Percentiles rank a stretch among this genome's conserved stretches.
These are phyloP conservation scores for Colletotrichum kahawae DNA, from an alignment of 2,329 filamentous ascomycete genomes.

Conservation along the genomic window DNA sequence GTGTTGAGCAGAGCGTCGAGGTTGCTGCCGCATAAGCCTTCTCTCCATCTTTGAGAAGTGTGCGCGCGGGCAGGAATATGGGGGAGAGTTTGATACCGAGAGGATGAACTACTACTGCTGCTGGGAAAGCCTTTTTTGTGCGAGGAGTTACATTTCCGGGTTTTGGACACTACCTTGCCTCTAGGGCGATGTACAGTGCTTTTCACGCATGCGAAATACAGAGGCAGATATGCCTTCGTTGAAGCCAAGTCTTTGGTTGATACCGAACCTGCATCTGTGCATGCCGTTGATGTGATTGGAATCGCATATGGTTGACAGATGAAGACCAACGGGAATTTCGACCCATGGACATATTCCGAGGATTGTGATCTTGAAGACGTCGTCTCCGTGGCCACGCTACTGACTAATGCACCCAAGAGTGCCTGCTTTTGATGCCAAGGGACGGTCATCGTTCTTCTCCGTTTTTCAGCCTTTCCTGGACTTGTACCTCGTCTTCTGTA, in stretches of 20 bases:
- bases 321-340: not conserved
- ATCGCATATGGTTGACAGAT: not conserved
- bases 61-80: not conserved
- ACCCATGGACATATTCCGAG: not conserved
- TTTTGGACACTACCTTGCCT: not conserved
- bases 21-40: constrained; percentile 12
- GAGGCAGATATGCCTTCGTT: not conserved
- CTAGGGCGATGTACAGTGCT: not conserved
- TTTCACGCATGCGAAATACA: not conserved
- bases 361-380: not conserved
- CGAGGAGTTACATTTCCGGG: not conserved
- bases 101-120: not conserved
- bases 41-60: not conserved
- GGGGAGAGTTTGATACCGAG: not conserved
- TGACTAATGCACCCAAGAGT: not conserved
- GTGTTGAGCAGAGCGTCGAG: constrained; percentile 59
- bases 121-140: constrained; percentile 9
- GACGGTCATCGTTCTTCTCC: not conserved
- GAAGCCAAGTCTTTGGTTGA: not conserved
- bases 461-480: not conserved
- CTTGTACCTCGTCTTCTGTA: not conserved
- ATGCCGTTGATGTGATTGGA: not conserved
- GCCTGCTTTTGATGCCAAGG: not conserved
- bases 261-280: not conserved
- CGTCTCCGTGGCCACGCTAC: not conserved